phyloP scores from a whole-genome alignment of 768 basidiomycete species.

The Leccinellum rugosiceps region DNA sequence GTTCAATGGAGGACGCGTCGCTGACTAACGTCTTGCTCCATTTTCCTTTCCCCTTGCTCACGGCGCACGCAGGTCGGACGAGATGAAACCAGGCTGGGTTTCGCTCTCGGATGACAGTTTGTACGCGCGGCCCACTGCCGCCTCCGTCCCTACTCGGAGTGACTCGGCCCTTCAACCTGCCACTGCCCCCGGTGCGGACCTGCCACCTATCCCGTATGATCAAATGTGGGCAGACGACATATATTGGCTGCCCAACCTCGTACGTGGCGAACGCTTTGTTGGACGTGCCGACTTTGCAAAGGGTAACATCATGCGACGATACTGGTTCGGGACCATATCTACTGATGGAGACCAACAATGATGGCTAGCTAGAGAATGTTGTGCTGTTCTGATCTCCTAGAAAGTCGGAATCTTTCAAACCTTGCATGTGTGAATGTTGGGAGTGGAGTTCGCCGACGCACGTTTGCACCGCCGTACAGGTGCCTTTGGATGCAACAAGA shows the following conservation, averaged over 20 bases:
- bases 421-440: constrained; percentile 50
- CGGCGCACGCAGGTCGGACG: constrained; percentile 60
- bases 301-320: constrained; percentile 75
- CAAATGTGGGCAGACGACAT: constrained; percentile 61
- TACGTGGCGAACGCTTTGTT: constrained; percentile 39
- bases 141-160: background rate
- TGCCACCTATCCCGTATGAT: constrained; percentile 54
- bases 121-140: background rate
- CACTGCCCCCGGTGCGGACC: background rate
- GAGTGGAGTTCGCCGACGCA: constrained; percentile 32
- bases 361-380: background rate
- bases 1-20: background rate
- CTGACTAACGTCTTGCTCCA: background rate
- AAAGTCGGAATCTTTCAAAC: background rate
- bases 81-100: constrained; percentile 88
- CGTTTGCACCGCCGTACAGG: background rate
- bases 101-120: constrained; percentile 29
- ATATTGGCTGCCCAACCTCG: constrained; percentile 67
- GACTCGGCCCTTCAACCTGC: background rate
- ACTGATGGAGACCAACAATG: background rate
- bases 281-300: constrained; percentile 61
- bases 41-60: background rate
- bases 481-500: no score
- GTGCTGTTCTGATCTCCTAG: background rate
- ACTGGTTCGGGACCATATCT: constrained; percentile 66